These are phyloP conservation scores for Diaporthe helianthi DNA, from an alignment of 2,329 filamentous ascomycete genomes.

Conservation along the genomic window DNA sequence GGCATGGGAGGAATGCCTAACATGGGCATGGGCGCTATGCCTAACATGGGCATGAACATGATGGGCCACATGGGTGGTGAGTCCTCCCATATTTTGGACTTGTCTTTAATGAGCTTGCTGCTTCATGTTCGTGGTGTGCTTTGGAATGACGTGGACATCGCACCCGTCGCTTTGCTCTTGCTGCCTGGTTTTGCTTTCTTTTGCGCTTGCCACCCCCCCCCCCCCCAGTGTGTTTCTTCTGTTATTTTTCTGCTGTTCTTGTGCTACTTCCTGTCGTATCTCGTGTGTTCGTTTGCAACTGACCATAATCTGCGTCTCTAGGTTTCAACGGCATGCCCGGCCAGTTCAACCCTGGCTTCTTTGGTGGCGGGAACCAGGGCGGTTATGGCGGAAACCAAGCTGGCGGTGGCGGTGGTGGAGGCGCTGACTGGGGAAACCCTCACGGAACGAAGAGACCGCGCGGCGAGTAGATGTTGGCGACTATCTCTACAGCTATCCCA, in stretches of 20 bases:
- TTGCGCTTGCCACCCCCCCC: neutral
- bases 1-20: slow-evolving; percentile 52
- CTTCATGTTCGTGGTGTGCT: neutral
- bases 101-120: neutral
- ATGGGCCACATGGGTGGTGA: slow-evolving; percentile 59
- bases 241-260: neutral
- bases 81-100: neutral
- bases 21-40: slow-evolving; percentile 50
- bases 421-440: slow-evolving; percentile 76
- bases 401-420: slow-evolving; percentile 33
- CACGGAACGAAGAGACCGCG: slow-evolving; percentile 82
- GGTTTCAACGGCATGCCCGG: slow-evolving; percentile 74
- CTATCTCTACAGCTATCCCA: neutral
- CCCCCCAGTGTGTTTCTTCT: neutral
- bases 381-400: slow-evolving; percentile 73
- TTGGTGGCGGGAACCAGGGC: slow-evolving; percentile 60
- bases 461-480: slow-evolving; percentile 61
- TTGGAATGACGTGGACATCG: neutral
- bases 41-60: slow-evolving; percentile 43
- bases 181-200: neutral
- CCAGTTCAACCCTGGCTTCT: slow-evolving; percentile 79
- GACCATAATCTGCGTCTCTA: slow-evolving; percentile 38
- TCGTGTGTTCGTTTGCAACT: slow-evolving; percentile 33
- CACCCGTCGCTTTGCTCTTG: neutral
- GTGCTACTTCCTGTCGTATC: neutral